A percentile compares a stretch with the other conserved stretches of the same genome.
Conservation (phyloP, 2,329 filamentous ascomycete genomes). For the Gnomoniopsis smithogilvyi region DNA sequence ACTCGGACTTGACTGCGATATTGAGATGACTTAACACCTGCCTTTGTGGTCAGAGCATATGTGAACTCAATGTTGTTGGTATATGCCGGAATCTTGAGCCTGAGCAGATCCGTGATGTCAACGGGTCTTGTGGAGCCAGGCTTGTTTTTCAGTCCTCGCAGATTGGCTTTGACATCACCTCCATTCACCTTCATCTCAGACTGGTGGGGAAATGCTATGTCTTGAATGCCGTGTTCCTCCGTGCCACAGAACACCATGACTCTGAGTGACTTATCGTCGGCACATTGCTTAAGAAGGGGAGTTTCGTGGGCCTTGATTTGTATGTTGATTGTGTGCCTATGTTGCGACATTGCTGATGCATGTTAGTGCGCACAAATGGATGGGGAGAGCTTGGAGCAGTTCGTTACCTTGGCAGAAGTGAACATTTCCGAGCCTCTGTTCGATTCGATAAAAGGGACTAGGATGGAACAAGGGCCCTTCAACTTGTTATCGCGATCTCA, state of each 20-base stretch:
- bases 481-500: conserved; percentile 1
- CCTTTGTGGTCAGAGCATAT: conserved; percentile 89
- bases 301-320: conserved; percentile 47
- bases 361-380: conserved; percentile 5
- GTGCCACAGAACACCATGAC: conserved; percentile 82
- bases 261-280: conserved; percentile 58
- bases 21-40: conserved; percentile 26
- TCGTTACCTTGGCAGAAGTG: conserved; percentile 68
- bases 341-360: conserved; percentile 52
- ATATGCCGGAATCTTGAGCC: conserved; percentile 65
- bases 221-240: conserved; percentile 61
- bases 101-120: conserved; percentile 78
- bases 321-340: conserved; percentile 46
- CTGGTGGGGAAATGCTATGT: conserved; percentile 88
- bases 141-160: conserved; percentile 93
- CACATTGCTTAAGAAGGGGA: conserved; percentile 51
- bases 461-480: conserved; percentile 50
- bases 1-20: conserved; percentile 16
- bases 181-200: conserved; percentile 89
- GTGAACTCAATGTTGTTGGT: conserved; percentile 79
- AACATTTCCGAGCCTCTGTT: conserved; percentile 61
- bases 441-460: conserved; percentile 81
- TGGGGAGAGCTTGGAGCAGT: neutral
- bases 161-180: conserved; percentile 86
- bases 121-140: conserved; percentile 91